Conservation (phyloP, 139 green algal species). For the Monoraphidium neglectum region DNA sequence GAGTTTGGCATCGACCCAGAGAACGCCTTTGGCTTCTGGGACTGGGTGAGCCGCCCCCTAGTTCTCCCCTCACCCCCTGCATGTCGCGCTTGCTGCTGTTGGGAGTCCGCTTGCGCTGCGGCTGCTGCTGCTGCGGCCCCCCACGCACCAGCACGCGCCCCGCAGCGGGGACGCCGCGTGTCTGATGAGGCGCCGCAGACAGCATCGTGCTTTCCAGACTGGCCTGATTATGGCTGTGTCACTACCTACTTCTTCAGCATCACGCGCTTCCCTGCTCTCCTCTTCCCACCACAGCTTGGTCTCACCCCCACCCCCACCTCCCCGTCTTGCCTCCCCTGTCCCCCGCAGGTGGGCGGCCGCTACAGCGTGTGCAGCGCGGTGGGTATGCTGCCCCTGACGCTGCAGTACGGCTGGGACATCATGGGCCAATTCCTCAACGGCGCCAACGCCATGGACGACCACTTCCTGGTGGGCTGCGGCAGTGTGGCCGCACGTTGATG, state of each 20-base stretch:
- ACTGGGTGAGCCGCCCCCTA: slow-evolving; percentile 93
- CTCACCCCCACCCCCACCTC: no score
- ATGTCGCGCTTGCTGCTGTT: slow-evolving; percentile 86
- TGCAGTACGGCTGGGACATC: slow-evolving; percentile 97
- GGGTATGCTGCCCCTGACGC: slow-evolving; percentile 91
- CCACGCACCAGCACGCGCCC: no score
- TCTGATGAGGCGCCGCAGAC: no score
- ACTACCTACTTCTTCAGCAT: no score
- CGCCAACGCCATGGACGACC: slow-evolving; percentile 87
- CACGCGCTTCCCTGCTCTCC: no score
- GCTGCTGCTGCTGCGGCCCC: no score
- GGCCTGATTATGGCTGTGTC: no score
- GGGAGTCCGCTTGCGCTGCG: no score
- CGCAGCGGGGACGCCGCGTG: no score
- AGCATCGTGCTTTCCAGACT: no score
- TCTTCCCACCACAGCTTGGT: no score
- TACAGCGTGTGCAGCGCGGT: slow-evolving; percentile 97
- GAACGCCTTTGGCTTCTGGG: slow-evolving; percentile 99
- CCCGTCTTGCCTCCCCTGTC: not conserved
- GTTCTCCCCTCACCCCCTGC: slow-evolving; percentile 89
- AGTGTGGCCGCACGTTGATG: no score
- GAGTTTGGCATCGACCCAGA: slow-evolving; percentile 98
- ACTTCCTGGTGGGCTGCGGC: slow-evolving; percentile 70
- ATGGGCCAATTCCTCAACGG: slow-evolving; percentile 85
- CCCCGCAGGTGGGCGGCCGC: slow-evolving; percentile 88